Base-by-base conservation (phyloP, 1,284 basidiomycete genomes). In the Ganoderma boninense region DNA sequence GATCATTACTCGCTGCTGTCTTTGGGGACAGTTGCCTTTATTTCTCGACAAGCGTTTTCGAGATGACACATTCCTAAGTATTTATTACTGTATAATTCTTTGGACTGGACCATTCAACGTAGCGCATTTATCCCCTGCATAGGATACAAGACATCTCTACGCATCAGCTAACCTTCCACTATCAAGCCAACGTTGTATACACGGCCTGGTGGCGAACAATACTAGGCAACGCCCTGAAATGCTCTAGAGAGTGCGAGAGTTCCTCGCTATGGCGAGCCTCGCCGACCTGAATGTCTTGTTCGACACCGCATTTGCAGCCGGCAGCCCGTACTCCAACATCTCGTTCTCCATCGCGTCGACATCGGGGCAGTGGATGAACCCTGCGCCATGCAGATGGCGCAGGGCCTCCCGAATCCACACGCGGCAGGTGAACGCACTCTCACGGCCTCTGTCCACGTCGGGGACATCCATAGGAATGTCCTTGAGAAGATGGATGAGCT, bases 351-450 rank as follows among this genome's bases (percentile, higher is more conserved):
- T 44, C 0, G 65, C 29, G 14, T 66, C 44, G 43, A 61, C 57
- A 32, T 66, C 57, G 56, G 65, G 56, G 46, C 65, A 66, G 32
- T 38, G 13, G 23, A 52, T 60, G 20, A 40, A 66, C 11, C 56
- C 56, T 0, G 29, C 8, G 29, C 29, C 65, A 29, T 66, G 65
- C 59, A 66, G 29, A 6, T 16, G 57, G 14, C 57, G 56, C 65
- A 61, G 40, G 8, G 65, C 65, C 59, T 66, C 65, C 7, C 65
- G 65, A 16, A 35, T 29, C 56, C 65, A 66, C 1, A 61, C 57
- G n/a, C 65, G 23, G 65, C 65, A 66, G 23, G 26, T 66, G 57
- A 66, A 66, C 29, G 8, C 11, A 26, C 32, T 57, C 68, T 71
- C 62, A n/a, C 59, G 57, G n/a, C 26, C n/a, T 52, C 49, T 52